Base-by-base conservation (phyloP, 257 asterid species). In the Cynanchum wilfordii region DNA sequence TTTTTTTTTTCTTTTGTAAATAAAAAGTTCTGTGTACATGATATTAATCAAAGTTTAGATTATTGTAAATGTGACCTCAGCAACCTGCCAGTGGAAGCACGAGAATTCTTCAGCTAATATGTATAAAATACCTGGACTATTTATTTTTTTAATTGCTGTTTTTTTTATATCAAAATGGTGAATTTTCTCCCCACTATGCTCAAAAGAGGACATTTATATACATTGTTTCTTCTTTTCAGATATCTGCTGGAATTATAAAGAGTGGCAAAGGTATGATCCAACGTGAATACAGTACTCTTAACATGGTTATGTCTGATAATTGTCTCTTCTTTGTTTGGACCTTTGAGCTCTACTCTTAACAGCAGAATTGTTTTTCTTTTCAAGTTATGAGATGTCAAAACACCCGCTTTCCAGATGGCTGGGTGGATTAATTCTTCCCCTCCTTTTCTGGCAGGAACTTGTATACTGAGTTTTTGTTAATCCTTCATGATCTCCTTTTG, bases 201-300 rank as follows among this genome's bases (percentile, higher is more conserved):
- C 44, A 59, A 45, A 68, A 68, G 19, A 47, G 24, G 42, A 68
- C 29, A 5, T 27, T 30, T 30, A 62, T 58, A 10, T 62, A 7
- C 24, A 33, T 30, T n/a, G 38, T 58, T 82, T 30, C 72, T 72
- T 57, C 66, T 78, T 71, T 58, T 67, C 89, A 90, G 97, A 85
- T 79, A 66, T 82, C 92, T 15, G 74, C 83, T 75, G 77, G 77
- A 71, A 80, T 80, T 73, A 80, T 79, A 85, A 92, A 85, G 86
- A 82, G 85, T 72, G 78, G 75, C 80, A 86, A 83, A 87, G 95
- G 98, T 90, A 77, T 69, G 79, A 47, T 82, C 64, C 75, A 77
- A 54, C 78, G 50, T 74, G 16, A 57, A 29, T 70, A n/a, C 64
- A 5, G 57, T 60, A 42, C 19, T 42, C 40, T 52, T 50, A 54